Conservation (phyloP, 441 rosid species). For the Gossypium schwendimanii region DNA sequence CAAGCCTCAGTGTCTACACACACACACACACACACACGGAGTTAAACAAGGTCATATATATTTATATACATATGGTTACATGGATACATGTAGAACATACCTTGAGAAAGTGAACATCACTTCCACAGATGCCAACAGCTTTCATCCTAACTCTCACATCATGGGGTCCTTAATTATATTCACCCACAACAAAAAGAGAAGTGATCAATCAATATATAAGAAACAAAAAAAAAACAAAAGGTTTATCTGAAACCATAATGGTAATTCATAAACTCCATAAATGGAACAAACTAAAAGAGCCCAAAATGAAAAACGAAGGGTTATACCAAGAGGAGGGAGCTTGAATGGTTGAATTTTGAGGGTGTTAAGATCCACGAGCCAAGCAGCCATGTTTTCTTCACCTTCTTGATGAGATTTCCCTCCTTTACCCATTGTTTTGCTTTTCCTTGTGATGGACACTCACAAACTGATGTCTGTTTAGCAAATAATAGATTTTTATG, state of each 20-base stretch:
- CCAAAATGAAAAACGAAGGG: neutral
- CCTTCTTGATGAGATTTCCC: neutral
- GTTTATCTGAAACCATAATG: neutral
- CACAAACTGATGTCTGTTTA: neutral
- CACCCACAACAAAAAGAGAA: neutral
- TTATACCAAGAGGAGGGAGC: neutral
- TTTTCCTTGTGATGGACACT: neutral
- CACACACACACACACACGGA: neutral
- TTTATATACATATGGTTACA: too few relatives aligned
- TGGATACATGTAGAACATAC: constrained; percentile 17
- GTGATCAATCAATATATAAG: neutral
- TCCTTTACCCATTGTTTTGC: neutral
- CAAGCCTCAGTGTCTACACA: constrained; percentile 52
- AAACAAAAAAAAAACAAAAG: neutral
- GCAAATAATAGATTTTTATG: too few relatives aligned
- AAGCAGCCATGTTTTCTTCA: neutral
- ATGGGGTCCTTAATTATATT: constrained; percentile 1
- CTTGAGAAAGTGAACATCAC: constrained; percentile 92
- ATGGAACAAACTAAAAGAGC: too few relatives aligned
- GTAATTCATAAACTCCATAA: too few relatives aligned
- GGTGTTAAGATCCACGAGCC: neutral
- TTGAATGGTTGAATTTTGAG: neutral
- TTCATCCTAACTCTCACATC: constrained; percentile 82
- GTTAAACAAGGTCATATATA: too few relatives aligned
- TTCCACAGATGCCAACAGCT: constrained; percentile 89